Evolutionary conservation across 2,329 filamentous ascomycete species (phyloP), one percentile per base, ranked within the genome.

Genomic region (Xylariaceae sp.): DNA sequence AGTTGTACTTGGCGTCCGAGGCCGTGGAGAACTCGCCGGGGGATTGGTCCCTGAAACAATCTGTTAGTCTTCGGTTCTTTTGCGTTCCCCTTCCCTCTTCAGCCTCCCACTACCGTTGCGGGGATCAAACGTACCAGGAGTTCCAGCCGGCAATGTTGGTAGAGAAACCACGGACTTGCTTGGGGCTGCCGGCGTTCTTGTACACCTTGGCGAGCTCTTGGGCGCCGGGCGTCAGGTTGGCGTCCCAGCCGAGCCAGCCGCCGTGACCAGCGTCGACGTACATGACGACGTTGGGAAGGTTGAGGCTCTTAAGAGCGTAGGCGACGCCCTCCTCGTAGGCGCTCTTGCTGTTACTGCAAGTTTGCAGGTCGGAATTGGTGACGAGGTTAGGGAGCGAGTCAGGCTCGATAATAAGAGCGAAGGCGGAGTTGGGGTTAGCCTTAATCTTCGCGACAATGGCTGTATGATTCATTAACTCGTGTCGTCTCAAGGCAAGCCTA

Each of bases 111-210:
- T 24, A 16, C 42, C 15, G 21, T 18, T 21, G 6, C 4, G 9
- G 73, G 7, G 75, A n/a, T n/a, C n/a, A 53, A 2, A 74, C 59
- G 55, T 67, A 74, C 73, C 75, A 81, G 35, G 67, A 69, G 68
- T 84, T 84, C 74, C 81, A 84, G 70, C 81, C 81, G 57, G 81
- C 74, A 32, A 83, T 79, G 70, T 84, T 84, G 67, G 80, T 84
- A 30, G 76, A 79, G 52, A 84, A 70, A 52, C 81, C 81, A 54
- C 81, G 80, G 57, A 84, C 74, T 42, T 79, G 68, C 30, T 70
- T 70, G 16, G 81, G 81, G 57, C 73, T 77, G 53, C 81, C 79
- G 16, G 81, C 78, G 37, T 73, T 71, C 67, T 77, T 80, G 74
- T 78, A 84, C 48, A 82, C 71, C 51, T 74, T 65, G 35, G 78